Evolutionary conservation across 106 monocot species (phyloP).

Genomic region (Acanthochlamys bracteata): DNA sequence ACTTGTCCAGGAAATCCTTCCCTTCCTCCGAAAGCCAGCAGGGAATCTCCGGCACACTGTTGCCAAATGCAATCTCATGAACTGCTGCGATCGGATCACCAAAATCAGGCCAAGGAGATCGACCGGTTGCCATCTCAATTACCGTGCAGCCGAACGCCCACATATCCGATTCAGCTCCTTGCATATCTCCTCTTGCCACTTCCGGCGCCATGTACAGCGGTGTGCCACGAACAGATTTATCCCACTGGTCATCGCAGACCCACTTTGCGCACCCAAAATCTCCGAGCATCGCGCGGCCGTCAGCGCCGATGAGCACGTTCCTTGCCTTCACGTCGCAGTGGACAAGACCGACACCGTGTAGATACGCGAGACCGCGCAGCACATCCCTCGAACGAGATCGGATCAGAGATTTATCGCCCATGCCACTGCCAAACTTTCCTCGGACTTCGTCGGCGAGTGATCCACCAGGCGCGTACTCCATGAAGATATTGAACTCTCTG

Average conservation of each 20-base stretch:
- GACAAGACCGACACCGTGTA: slow-evolving; percentile 45
- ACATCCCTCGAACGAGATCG: slow-evolving; percentile 25
- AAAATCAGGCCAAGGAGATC: slow-evolving; percentile 13
- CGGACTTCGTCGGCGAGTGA: slow-evolving; percentile 38
- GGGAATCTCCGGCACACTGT: slow-evolving; percentile 20
- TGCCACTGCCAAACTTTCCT: slow-evolving; percentile 20
- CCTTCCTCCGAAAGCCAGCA: slow-evolving; percentile 22
- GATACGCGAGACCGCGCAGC: slow-evolving; percentile 36
- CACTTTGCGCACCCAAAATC: slow-evolving; percentile 65
- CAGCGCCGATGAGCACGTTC: slow-evolving; percentile 53
- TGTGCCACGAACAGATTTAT: slow-evolving; percentile 16
- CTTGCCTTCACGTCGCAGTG: slow-evolving; percentile 70
- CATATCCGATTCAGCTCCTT: slow-evolving; percentile 17
- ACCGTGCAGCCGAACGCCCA: slow-evolving; percentile 31
- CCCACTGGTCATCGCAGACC: not conserved
- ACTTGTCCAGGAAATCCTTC: slow-evolving; percentile 35
- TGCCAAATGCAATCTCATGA: slow-evolving; percentile 41
- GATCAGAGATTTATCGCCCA: slow-evolving; percentile 17
- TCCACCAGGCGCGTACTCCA: slow-evolving; percentile 60
- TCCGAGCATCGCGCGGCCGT: slow-evolving; percentile 44
- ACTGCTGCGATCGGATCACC: slow-evolving; percentile 18
- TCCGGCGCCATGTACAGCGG: slow-evolving; percentile 59
- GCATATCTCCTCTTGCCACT: slow-evolving; percentile 31
- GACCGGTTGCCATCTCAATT: slow-evolving; percentile 32
- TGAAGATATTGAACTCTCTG: slow-evolving; percentile 31